A percentile compares a stretch with the other conserved stretches of the same genome.
phyloP scores from a whole-genome alignment of 208 protist genomes.

The Crithidia brevicula region DNA sequence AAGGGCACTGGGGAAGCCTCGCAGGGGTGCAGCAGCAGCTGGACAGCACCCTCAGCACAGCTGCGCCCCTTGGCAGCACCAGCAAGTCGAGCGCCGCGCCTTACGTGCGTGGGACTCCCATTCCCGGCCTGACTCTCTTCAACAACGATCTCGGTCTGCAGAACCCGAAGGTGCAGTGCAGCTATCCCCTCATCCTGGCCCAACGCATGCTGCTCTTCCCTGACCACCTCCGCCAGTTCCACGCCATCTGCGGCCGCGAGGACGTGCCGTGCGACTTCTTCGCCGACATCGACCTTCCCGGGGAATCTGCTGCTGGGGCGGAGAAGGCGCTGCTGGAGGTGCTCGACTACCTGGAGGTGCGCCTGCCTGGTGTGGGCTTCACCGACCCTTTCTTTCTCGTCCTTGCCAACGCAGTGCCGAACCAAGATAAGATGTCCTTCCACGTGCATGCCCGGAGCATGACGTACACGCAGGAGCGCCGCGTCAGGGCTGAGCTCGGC shows the following conservation, averaged over 20 bases:
- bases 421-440: constrained; percentile 66
- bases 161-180: constrained; percentile 35
- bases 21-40: constrained; percentile 31
- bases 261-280: constrained; percentile 87
- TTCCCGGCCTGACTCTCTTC: constrained; percentile 40
- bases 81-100: background rate
- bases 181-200: constrained; percentile 67
- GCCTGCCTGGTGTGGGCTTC: constrained; percentile 76
- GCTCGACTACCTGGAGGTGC: constrained; percentile 81
- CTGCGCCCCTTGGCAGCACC: background rate
- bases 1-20: constrained; percentile 39
- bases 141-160: constrained; percentile 57
- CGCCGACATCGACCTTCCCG: constrained; percentile 75
- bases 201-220: constrained; percentile 79
- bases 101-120: constrained; percentile 24
- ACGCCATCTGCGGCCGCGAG: constrained; percentile 74
- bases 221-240: constrained; percentile 64
- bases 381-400: constrained; percentile 77
- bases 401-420: constrained; percentile 70
- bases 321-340: constrained; percentile 74
- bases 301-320: constrained; percentile 32
- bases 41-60: constrained; percentile 1
- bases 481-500: background rate
- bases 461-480: constrained; percentile 35
- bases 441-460: constrained; percentile 80